A percentile compares a stretch with the other conserved stretches of the same genome.
These are phyloP conservation scores for Nicotiana rustica DNA, from an alignment of 305 asterid genomes.

Conservation along the genomic window DNA sequence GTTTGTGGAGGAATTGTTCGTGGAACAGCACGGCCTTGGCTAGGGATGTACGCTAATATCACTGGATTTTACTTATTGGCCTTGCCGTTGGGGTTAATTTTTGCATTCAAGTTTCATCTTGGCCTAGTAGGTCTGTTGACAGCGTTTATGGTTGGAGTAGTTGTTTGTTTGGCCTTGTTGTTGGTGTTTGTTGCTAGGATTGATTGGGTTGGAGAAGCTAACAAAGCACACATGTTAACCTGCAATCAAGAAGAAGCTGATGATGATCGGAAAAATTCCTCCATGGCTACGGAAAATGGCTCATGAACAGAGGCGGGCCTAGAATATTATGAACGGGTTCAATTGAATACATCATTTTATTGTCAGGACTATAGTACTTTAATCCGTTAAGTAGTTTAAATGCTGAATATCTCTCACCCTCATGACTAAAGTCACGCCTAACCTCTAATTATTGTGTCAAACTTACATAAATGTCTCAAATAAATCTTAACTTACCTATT, in stretches of 20 bases:
- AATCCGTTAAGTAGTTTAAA: too few species aligned
- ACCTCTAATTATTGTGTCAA: too few species aligned
- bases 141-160: conserved; percentile 70
- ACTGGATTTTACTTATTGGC: conserved; percentile 75
- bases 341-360: background rate
- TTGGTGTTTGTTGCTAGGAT: conserved; percentile 62
- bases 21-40: conserved; percentile 84
- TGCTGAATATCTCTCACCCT: too few species aligned
- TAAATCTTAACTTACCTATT: too few species aligned
- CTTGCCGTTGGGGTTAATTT: conserved; percentile 64
- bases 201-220: conserved; percentile 71
- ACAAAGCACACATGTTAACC: conserved; percentile 55
- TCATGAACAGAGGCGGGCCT: background rate
- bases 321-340: background rate
- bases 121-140: conserved; percentile 74
- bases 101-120: conserved; percentile 63
- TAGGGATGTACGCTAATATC: conserved; percentile 75
- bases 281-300: background rate
- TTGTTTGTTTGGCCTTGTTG: conserved; percentile 62
- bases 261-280: conserved; percentile 34
- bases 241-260: conserved; percentile 31
- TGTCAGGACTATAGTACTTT: too few species aligned
- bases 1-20: conserved; percentile 90
- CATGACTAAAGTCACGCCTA: too few species aligned
- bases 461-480: too few species aligned